Base-by-base conservation (phyloP, 805 yeast species). In the Ogataea nonfermentans region DNA sequence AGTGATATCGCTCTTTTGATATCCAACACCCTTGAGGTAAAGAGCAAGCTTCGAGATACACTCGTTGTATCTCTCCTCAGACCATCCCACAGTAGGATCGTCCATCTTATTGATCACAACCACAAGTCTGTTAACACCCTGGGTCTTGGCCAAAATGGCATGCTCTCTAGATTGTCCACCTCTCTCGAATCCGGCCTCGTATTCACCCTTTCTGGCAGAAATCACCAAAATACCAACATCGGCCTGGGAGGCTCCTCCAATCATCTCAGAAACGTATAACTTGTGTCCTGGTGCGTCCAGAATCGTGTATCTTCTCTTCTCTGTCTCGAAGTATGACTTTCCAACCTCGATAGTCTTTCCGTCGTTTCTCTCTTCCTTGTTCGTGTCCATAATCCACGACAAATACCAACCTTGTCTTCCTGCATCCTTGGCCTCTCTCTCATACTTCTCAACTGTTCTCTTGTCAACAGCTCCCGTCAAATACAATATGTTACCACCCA, bases 321-420 rank as follows among this genome's bases (percentile, higher is more conserved):
- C 98, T 44, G 99, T 93, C 73, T 93, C 99, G 57, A 93, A 93
- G 59, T 84, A 89, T 15, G 98, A 95, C 61, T 90, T 89, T 61
- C 99, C 99, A 44, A 93, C 98, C 70, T 93, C 99, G 56, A 93
- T 95, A 51, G 99, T 93, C 73, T 93, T 93, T 74, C 99, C 99
- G 68, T 93, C 97, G 57, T 77, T 87, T 75, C 99, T 85, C 73
- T 93, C 99, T 71, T 93, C 99, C 68, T 88, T 90, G 72, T 95
- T 93, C 55, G 97, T 91, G 66, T 93, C 99, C 96, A 93, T 90
- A 55, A 93, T 95, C 99, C 99, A 93, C 7, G 98, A 90, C 55
- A 93, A 73, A 65, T 93, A 93, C 99, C 99, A 93, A 66, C 97
- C 97, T 72, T 93, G 99, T 73, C 98, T 85, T 66, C 99, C 98